Base-by-base conservation (phyloP, 106 monocot genomes). In the Xerophyta viscosa region DNA sequence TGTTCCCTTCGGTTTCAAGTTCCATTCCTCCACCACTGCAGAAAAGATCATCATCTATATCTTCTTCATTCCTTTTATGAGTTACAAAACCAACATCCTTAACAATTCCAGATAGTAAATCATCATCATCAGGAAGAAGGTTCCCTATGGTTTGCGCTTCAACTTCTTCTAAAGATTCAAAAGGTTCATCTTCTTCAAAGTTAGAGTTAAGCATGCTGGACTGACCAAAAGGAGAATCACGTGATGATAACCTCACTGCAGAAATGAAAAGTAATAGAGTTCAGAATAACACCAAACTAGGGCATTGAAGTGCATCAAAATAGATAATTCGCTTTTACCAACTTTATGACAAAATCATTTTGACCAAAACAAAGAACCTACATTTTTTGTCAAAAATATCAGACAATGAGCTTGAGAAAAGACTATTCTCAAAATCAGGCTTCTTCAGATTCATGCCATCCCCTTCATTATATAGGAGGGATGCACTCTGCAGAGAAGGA, bases 71-170 rank as follows among this genome's bases (percentile, higher is more conserved):
- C 8, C 24, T 31, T 10, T 12, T 30, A 5, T 6, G 50, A 55
- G 48, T 18, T 49, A 66, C 36, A 50, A 23, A 68, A 49, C 62
- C 71, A 57, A 78, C 36, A 26, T 68, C 71, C 27, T 31, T 24
- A 25, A 44, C 20, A 24, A 69, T n/a, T 60, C 53, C 60, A 31
- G 60, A 60, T 12, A 69, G 39, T 13, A 69, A 25, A 19, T 60
- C 60, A 24, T 54, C 60, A 51, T 69, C 53, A 43, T 69, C 48
- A 18, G 53, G 90, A 50, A 91, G 84, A n/a, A 91, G 81, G 45
- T 91, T 57, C 24, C 84, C 84, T 53, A 91, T 91, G 33, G 84
- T 81, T 65, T 78, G 84, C 28, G 90, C 90, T 75, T 91, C 90
- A 60, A 61, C 15, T 54, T 69, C 60, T 18, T 51, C 60, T n/a